Evolutionary conservation across 176 grass and related monocot genomes (phyloP).

Genomic region (Puya raimondii): DNA sequence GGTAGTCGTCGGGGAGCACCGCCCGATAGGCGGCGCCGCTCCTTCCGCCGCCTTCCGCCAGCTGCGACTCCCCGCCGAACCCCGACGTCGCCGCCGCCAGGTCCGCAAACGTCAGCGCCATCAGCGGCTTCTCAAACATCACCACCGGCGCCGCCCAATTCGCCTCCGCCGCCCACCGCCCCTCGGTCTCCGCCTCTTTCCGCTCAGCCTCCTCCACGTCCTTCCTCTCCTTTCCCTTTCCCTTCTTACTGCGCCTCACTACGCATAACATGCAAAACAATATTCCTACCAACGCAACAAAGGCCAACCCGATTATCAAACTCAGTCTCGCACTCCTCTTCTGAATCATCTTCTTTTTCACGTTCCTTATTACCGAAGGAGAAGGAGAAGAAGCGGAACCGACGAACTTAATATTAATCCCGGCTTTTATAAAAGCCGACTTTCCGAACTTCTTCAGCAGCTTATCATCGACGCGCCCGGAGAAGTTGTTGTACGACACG

Average conservation of each 20-base stretch:
- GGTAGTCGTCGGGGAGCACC: slow-evolving; percentile 52
- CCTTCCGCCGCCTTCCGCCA: slow-evolving; percentile 38
- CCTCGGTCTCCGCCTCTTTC: slow-evolving; percentile 38
- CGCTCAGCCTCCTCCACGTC: slow-evolving; percentile 4
- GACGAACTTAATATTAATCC: slow-evolving; percentile 19
- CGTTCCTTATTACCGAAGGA: background rate
- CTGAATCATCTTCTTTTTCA: background rate
- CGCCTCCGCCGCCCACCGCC: slow-evolving; percentile 38
- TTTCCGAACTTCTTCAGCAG: slow-evolving; percentile 43
- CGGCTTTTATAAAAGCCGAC: slow-evolving; percentile 42
- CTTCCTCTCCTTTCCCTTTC: slow-evolving; percentile 15
- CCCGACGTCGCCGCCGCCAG: slow-evolving; percentile 65
- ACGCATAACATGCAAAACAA: slow-evolving; percentile 13
- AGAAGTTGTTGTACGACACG: slow-evolving; percentile 72
- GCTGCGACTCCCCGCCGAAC: slow-evolving; percentile 78
- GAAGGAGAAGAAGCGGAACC: slow-evolving; percentile 14
- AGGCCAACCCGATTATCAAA: slow-evolving; percentile 10
- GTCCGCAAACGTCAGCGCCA: slow-evolving; percentile 67
- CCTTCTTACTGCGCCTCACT: background rate
- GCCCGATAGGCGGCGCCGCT: slow-evolving; percentile 69
- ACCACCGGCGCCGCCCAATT: slow-evolving; percentile 48
- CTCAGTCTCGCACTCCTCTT: slow-evolving; percentile 8
- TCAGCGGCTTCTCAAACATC: slow-evolving; percentile 62
- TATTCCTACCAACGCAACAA: slow-evolving; percentile 1
- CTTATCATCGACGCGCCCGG: slow-evolving; percentile 24